Base-by-base conservation (phyloP, 306 rosid species). In the Vigna radiata region DNA sequence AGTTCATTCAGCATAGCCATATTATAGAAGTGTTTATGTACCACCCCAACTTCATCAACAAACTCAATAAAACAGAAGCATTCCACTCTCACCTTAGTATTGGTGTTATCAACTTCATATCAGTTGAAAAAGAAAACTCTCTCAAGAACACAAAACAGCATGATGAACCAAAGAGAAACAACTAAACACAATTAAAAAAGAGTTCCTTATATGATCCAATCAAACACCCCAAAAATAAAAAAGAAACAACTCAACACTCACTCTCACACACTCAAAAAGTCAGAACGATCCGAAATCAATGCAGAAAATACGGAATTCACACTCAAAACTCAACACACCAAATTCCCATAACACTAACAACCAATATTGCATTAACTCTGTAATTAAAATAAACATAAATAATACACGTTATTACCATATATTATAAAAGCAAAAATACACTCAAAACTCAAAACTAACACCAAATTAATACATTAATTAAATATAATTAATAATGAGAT, bases 211-310 rank as follows among this genome's bases (percentile, higher is more conserved):
- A 48, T 59, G 84, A 81, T 75, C 72, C 72, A 68, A 75, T 61
- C 47, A 31, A 76, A 60, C 12, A 49, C 25, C 54, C 39, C 17
- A 33, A 76, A 50, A 41, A 23, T 53, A 73, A 74, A 60, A 77
- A 27, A 16, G 47, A 12, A 73, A 72, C 5, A 60, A 53, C 16
- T 41, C 37, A 67, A 37, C 17, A 47, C 66, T 37, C 47, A 19
- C 48, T 36, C 41, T 21, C 60, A 52, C 33, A 10, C 60, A 53
- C 55, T 73, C 8, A 23, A 58, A 74, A 62, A 75, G 78, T 68
- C 78, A 75, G 81, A 79, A 69, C 0, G 78, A 85, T 77, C 85
- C 71, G 59, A 77, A 85, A 77, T 85, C 29, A 49, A 73, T 73
- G 76, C 81, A n/a, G 14, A 48, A 68, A 46, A 53, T n/a, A 18